These are phyloP conservation scores for Ogataea pilisensis DNA, from an alignment of 805 yeast genomes.

Conservation along the genomic window DNA sequence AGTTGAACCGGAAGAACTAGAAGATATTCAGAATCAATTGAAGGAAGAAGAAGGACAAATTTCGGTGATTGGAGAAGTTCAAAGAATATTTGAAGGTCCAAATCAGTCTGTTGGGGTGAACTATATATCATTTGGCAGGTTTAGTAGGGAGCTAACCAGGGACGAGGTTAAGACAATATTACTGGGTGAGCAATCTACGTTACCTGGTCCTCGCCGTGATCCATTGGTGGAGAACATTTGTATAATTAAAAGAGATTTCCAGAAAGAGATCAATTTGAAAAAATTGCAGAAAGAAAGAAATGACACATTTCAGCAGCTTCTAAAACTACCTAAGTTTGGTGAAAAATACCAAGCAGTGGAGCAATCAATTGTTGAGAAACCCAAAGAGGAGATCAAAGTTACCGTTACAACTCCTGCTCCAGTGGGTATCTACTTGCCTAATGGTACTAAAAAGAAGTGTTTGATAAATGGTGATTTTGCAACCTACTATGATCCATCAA, in stretches of 20 bases:
- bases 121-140: slow-evolving; percentile 49
- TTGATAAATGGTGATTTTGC: slow-evolving; percentile 76
- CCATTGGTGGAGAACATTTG: slow-evolving; percentile 45
- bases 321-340: slow-evolving; percentile 61
- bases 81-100: slow-evolving; percentile 59
- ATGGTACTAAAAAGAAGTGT: slow-evolving; percentile 64
- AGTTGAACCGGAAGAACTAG: slow-evolving; percentile 6
- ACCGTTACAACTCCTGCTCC: slow-evolving; percentile 68
- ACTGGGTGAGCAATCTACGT: slow-evolving; percentile 58
- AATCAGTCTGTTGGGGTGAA: slow-evolving; percentile 55
- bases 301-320: slow-evolving; percentile 37
- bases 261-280: slow-evolving; percentile 24
- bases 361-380: slow-evolving; percentile 40
- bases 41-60: slow-evolving; percentile 5
- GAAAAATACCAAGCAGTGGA: slow-evolving; percentile 40
- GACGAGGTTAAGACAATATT: slow-evolving; percentile 37
- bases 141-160: slow-evolving; percentile 28
- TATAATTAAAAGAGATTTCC: slow-evolving; percentile 26
- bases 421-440: slow-evolving; percentile 66
- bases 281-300: slow-evolving; percentile 23
- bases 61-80: too few relatives aligned
- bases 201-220: slow-evolving; percentile 50
- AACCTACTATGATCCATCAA: slow-evolving; percentile 79
- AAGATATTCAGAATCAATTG: background rate
- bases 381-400: slow-evolving; percentile 43